Base-by-base conservation (phyloP, 2,329 filamentous ascomycete species). In the Microsporum ferrugineum region DNA sequence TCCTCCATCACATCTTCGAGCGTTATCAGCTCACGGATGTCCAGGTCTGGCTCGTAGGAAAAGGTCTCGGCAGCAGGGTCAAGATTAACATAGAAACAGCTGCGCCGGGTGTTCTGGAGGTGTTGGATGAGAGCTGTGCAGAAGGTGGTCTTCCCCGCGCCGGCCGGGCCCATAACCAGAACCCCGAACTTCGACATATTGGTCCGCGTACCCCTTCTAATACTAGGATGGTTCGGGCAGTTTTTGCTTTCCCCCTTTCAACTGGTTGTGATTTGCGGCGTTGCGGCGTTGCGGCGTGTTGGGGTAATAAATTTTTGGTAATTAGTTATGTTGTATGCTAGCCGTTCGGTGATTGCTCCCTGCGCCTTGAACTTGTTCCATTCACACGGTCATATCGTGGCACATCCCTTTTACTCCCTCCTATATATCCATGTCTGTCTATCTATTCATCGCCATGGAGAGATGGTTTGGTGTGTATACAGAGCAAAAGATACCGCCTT, bases 1-100 rank as follows among this genome's bases (percentile, higher is more conserved):
- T 96, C 91, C 70, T 96, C 91, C 91, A 96, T 96, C 67, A 94
- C 91, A 81, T 96, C 91, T 71, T 94, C 88, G 64, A 96, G 85
- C 10, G 88, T 89, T 75, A 96, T 95, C 65, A 96, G 83, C 69
- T 96, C 91, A 74, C 91, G 92, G 80, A 96, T 96, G 75, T 96
- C 91, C 70, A 96, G 84, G 73, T 96, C 91, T 27, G 91, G 94
- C 67, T 89, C 81, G 77, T 96, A 95, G 70, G 87, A 86, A 75
- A 99, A 97, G 57, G 86, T 82, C 76, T 96, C 91, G 71, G 94
- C 94, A 61, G 94, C 94, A 5, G 94, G 94, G 74, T 99, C 94
- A 70, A 99, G 89, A 77, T 99, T 99, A 72, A 99, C 88, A 77
- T 97, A 99, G 81, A 95, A 96, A 75, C 88, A 89, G 57, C 91